Evolutionary conservation across 805 yeast genomes (phyloP).

Genomic region (Candida coleopterorum): DNA sequence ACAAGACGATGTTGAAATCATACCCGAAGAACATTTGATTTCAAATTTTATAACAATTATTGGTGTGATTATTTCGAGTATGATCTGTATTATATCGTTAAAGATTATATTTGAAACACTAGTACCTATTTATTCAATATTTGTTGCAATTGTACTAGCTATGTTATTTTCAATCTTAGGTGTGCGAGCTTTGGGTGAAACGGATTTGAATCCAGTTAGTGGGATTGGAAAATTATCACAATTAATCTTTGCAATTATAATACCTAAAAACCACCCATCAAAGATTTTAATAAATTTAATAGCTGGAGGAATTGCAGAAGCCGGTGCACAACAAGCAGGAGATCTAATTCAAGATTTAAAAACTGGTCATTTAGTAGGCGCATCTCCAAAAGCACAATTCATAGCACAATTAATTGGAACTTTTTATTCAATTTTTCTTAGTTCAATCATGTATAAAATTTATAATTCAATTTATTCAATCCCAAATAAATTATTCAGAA

Average conservation of each 20-base stretch:
- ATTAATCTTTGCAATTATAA: conserved; percentile 73
- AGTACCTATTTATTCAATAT: conserved; percentile 67
- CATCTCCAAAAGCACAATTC: conserved; percentile 90
- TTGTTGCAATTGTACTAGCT: conserved; percentile 69
- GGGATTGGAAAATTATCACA: conserved; percentile 96
- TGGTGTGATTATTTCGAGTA: conserved; percentile 64
- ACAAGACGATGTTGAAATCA: conserved; percentile 3
- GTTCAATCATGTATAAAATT: conserved; percentile 76
- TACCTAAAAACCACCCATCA: conserved; percentile 73
- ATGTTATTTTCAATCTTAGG: conserved; percentile 78
- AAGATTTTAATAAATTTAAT: conserved; percentile 79
- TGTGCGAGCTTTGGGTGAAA: conserved; percentile 92
- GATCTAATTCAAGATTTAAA: conserved; percentile 96
- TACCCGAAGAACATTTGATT: conserved; percentile 41
- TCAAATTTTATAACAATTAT: conserved; percentile 42
- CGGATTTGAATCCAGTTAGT: conserved; percentile 93
- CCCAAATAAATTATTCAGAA: conserved; percentile 75
- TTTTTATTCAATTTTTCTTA: conserved; percentile 71
- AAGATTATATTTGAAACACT: conserved; percentile 63
- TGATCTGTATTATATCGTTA: conserved; percentile 64
- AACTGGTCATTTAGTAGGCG: conserved; percentile 88
- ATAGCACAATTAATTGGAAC: conserved; percentile 88
- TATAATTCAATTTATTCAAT: conserved; percentile 81
- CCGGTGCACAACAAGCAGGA: conserved; percentile 99
- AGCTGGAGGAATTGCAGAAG: conserved; percentile 97